Conservation (phyloP, 2,329 filamentous ascomycete species). For the Elsinoe perseae region DNA sequence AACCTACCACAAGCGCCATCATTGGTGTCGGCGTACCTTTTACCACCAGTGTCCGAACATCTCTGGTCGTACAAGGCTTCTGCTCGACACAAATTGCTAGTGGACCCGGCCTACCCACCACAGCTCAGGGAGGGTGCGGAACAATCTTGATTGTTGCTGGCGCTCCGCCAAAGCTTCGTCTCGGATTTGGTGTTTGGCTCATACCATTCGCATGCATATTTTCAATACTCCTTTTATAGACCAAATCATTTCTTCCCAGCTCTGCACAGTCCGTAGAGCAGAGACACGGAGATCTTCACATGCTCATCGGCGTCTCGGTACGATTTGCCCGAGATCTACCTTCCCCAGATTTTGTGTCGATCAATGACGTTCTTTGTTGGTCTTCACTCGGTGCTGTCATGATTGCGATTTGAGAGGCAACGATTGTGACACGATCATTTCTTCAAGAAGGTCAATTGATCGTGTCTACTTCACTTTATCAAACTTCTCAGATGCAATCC, state of each 20-base stretch:
- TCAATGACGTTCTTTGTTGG: slow-evolving; percentile 11
- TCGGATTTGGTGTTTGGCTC: slow-evolving; percentile 1
- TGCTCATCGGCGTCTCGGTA: background rate
- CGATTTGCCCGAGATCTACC: background rate
- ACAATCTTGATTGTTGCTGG: slow-evolving; percentile 12
- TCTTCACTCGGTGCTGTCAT: background rate
- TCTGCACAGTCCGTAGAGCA: background rate
- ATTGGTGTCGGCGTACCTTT: background rate
- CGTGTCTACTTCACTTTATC: background rate
- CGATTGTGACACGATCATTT: background rate
- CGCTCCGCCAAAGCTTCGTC: slow-evolving; percentile 5
- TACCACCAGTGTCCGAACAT: slow-evolving; percentile 4
- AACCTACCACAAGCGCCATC: background rate
- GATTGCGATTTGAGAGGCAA: slow-evolving; percentile 3
- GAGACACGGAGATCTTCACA: slow-evolving; percentile 5
- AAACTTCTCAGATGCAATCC: slow-evolving; percentile 8
- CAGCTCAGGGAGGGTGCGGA: slow-evolving; percentile 12
- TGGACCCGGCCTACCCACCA: slow-evolving; percentile 11
- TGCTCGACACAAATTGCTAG: slow-evolving; percentile 6
- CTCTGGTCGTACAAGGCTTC: slow-evolving; percentile 5
- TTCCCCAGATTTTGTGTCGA: slow-evolving; percentile 10
- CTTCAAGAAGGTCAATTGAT: background rate
- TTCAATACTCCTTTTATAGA: background rate
- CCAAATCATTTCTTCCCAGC: background rate
- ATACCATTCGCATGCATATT: slow-evolving; percentile 8